phyloP scores from a whole-genome alignment of 768 basidiomycete genomes.

The Plicaturopsis crispa region DNA sequence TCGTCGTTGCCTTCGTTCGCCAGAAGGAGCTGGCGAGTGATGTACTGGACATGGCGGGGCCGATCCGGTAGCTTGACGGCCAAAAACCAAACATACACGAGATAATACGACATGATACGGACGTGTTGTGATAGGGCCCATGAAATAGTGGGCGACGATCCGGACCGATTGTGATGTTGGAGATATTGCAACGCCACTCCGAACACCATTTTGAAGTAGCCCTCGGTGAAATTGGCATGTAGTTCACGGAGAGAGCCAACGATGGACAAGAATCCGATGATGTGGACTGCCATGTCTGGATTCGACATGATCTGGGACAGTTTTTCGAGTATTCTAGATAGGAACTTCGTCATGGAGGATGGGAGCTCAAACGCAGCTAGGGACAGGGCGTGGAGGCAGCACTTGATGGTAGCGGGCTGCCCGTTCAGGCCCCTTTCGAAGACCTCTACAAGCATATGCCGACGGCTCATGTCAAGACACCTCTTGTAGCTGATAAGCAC shows the following conservation, averaged over 20 bases:
- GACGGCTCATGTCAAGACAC: conserved; percentile 63
- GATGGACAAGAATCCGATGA: conserved; percentile 85
- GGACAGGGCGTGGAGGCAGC: conserved; percentile 84
- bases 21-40: conserved; percentile 77
- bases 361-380: conserved; percentile 84
- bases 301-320: conserved; percentile 93
- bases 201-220: conserved; percentile 89
- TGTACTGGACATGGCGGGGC: conserved; percentile 74
- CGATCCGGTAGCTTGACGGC: conserved; percentile 79
- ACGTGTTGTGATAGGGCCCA: conserved; percentile 91
- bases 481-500: conserved; percentile 83
- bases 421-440: conserved; percentile 65
- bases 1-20: conserved; percentile 71
- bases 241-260: conserved; percentile 74
- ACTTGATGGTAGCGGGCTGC: conserved; percentile 72
- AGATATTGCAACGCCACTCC: conserved; percentile 92
- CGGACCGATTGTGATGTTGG: conserved; percentile 74
- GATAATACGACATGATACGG: conserved; percentile 80
- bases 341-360: conserved; percentile 68
- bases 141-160: conserved; percentile 52
- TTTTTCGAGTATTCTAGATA: conserved; percentile 78
- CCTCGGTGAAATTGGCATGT: conserved; percentile 86
- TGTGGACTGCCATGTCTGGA: conserved; percentile 90
- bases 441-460: conserved; percentile 66
- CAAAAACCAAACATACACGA: conserved; percentile 93